Conservation (phyloP, 225 moss, liverwort and hornwort species). For the Climacium dendroides region DNA sequence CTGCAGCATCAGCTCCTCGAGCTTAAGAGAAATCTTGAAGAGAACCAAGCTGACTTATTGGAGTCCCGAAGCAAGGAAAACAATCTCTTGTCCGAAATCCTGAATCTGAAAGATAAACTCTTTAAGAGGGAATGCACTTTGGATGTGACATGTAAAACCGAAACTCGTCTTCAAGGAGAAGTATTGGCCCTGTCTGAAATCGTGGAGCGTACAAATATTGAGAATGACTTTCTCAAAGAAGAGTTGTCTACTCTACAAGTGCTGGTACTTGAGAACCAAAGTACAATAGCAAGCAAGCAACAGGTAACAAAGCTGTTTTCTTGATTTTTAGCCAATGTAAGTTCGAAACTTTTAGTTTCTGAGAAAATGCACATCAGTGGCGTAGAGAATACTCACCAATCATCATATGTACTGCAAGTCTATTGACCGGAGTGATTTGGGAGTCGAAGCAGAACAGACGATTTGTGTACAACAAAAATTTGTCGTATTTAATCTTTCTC, state of each 20-base stretch:
- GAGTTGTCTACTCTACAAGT: neutral
- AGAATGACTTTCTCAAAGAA: neutral
- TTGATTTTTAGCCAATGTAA: neutral
- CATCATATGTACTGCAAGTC: neutral
- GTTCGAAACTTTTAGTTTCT: too few species aligned
- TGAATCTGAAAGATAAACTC: neutral
- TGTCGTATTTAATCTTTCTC: neutral
- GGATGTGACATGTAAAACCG: neutral
- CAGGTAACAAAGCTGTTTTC: neutral
- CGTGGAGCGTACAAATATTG: neutral
- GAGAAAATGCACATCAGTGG: neutral
- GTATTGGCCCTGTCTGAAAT: neutral
- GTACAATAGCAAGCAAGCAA: neutral
- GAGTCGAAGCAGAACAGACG: neutral
- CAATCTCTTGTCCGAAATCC: neutral
- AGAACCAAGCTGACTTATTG: neutral
- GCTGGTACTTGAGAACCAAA: conserved; percentile 4
- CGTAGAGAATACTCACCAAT: neutral
- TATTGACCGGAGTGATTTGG: too few species aligned
- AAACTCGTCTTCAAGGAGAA: neutral
- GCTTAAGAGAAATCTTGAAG: neutral
- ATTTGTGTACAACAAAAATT: neutral
- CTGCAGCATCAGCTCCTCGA: neutral
- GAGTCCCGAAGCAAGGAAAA: neutral
- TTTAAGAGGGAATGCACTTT: neutral